These are phyloP conservation scores for Cladosporium sp. DNA, from an alignment of 2,329 filamentous ascomycete genomes.

Conservation along the genomic window DNA sequence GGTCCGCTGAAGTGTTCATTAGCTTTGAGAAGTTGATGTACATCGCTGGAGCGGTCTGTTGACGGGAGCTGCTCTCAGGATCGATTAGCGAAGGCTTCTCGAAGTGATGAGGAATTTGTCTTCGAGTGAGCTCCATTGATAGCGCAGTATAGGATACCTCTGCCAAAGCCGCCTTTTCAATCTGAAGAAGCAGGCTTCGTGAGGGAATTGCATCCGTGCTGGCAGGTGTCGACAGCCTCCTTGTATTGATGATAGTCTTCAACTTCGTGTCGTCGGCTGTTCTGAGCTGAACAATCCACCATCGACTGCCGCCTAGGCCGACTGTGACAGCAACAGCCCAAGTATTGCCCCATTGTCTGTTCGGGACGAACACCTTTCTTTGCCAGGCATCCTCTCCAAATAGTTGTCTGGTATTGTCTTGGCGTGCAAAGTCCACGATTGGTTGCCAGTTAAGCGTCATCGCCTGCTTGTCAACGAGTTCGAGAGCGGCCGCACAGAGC, in stretches of 20 bases:
- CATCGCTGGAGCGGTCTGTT: constrained; percentile 13
- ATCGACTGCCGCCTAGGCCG: constrained; percentile 71
- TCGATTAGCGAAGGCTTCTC: constrained; percentile 23
- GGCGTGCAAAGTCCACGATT: constrained; percentile 47
- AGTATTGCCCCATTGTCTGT: constrained; percentile 66
- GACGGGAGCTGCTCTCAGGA: constrained; percentile 14
- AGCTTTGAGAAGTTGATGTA: constrained; percentile 26
- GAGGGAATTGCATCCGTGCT: constrained; percentile 4
- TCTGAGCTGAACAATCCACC: constrained; percentile 72
- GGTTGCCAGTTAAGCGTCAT: constrained; percentile 65
- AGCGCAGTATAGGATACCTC: constrained; percentile 35
- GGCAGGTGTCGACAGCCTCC: constrained; percentile 16
- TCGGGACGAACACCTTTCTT: constrained; percentile 65
- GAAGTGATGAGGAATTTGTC: constrained; percentile 27
- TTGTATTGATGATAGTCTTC: constrained; percentile 25
- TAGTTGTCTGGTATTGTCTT: constrained; percentile 59
- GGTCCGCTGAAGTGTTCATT: constrained; percentile 18
- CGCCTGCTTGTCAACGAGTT: constrained; percentile 62
- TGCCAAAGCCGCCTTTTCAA: constrained; percentile 43
- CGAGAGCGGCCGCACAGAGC: constrained; percentile 61
- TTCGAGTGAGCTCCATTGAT: constrained; percentile 26
- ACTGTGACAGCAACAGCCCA: constrained; percentile 75
- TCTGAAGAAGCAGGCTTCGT: constrained; percentile 26
- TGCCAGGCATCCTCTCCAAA: constrained; percentile 66
- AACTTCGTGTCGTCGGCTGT: constrained; percentile 27